Evolutionary conservation across 2,329 filamentous ascomycete species (phyloP).

Genomic region (Didymella exigua): DNA sequence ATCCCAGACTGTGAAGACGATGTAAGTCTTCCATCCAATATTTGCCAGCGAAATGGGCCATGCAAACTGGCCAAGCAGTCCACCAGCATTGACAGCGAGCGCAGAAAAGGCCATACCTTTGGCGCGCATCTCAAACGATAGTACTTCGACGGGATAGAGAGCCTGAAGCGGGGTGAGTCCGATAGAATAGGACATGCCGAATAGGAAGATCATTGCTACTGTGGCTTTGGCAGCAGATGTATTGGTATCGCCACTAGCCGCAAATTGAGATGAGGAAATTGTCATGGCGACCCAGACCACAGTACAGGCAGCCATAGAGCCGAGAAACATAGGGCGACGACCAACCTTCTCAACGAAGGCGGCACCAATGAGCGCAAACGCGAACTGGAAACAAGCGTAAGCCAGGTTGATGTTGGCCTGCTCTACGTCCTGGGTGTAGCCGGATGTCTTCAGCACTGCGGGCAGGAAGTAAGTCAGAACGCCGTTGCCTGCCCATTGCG

Average conservation of each 20-base stretch:
- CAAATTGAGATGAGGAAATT: not conserved
- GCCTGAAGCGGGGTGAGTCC: conserved; percentile 54
- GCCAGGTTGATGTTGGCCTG: conserved; percentile 1
- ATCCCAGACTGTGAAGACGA: conserved; percentile 11
- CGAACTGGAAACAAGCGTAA: not conserved
- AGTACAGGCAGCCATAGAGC: not conserved
- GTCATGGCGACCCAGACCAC: conserved; percentile 13
- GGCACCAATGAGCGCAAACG: not conserved
- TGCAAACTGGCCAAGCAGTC: conserved; percentile 55
- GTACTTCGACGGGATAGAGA: conserved; percentile 56
- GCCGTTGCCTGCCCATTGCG: conserved; percentile 51
- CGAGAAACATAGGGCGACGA: not conserved
- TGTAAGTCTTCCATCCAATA: conserved; percentile 46
- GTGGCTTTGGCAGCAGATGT: not conserved
- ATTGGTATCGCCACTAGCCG: not conserved
- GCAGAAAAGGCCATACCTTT: conserved; percentile 58
- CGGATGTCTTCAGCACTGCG: not conserved
- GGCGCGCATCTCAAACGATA: conserved; percentile 55
- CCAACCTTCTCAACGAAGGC: not conserved
- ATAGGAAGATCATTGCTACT: conserved; percentile 49
- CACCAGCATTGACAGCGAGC: conserved; percentile 53
- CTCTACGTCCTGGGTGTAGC: not conserved
- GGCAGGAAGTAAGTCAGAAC: conserved; percentile 24
- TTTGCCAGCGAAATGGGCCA: conserved; percentile 49
- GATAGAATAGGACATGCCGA: conserved; percentile 47